Base-by-base conservation (phyloP, 2,329 filamentous ascomycete species). In the Albifimbria verrucaria region DNA sequence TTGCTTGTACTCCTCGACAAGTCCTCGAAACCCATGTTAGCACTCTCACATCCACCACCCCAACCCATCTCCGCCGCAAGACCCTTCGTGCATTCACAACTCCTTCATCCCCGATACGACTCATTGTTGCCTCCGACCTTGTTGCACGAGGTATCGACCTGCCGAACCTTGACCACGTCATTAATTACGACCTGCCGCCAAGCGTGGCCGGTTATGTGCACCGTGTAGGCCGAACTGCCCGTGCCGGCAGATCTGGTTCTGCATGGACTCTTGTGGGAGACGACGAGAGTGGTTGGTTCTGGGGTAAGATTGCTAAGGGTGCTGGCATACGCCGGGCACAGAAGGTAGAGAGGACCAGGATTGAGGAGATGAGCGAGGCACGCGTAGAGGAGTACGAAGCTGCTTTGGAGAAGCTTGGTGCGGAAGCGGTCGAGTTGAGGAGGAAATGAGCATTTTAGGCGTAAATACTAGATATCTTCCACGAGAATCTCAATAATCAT, bases 181-280 rank as follows among this genome's bases (percentile, higher is more conserved):
- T 97, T 71, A 97, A 96, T 73, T 97, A 97, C 75, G 93, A 97
- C 68, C 80, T 97, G 49, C 93, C 93, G 0, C 81, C 85, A 4
- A 92, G 87, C 63, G 76, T 92, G 28, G 88, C 88, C 6, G 88
- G 86, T 22, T 97, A 97, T 63, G 86, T 97, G 4, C 94, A 97
- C 68, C 87, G 94, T 41, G 91, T 97, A 2, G 93, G 94, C 36
- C 85, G 94, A 52, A 97, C 93, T 1, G 93, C 93, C 1, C 81
- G 92, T 67, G 94, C 90, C 0, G 91, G 89, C 1, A 83, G 85
- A 51, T 60, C 73, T 1, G 93, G 93, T 2, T 79, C 85, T 47
- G 91, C 93, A 1, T 96, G 92, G 90, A 96, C 92, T 0, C 73
- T 99, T 12, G 86, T 96, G 48, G 87, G 86, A 4, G 87, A 92